A percentile compares a stretch with the other conserved stretches of the same genome.
These are phyloP conservation scores for Sisymbrium altissimum DNA, from an alignment of 345 rosid species.

Conservation along the genomic window DNA sequence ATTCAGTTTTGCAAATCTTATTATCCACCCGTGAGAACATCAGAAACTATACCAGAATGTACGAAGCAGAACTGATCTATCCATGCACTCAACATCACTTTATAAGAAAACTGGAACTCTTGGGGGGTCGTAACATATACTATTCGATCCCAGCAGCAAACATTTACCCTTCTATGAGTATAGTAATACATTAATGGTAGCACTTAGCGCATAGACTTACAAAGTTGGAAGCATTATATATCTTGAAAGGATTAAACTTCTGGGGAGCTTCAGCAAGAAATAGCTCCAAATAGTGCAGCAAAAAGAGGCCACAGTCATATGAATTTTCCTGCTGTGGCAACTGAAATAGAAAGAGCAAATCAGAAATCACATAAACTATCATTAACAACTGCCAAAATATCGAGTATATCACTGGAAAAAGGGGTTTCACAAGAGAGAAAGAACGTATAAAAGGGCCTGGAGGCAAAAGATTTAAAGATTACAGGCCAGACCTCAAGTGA, in stretches of 20 bases:
- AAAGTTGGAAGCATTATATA: constrained; percentile 60
- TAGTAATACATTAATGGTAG: constrained; percentile 1
- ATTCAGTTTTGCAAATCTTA: constrained; percentile 3
- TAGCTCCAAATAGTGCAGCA: constrained; percentile 91
- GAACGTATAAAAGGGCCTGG: background rate
- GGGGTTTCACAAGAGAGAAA: background rate
- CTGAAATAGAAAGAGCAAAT: constrained; percentile 43
- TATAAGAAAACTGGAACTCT: background rate
- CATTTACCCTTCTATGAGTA: background rate
- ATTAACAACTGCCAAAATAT: constrained; percentile 5
- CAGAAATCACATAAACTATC: constrained; percentile 33
- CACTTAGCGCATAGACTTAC: constrained; percentile 50
- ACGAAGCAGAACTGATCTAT: background rate
- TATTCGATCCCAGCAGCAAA: background rate
- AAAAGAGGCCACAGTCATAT: constrained; percentile 92
- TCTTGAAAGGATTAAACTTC: constrained; percentile 69
- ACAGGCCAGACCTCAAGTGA: constrained; percentile 73
- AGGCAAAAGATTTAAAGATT: background rate
- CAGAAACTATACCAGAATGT: background rate
- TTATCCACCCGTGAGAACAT: background rate
- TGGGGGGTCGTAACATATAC: background rate
- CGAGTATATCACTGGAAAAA: background rate
- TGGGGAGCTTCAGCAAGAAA: constrained; percentile 82
- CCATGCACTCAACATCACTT: background rate
- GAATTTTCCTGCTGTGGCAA: constrained; percentile 98